These are phyloP conservation scores for Pseudogymnoascus sp. DNA, from an alignment of 2,329 filamentous ascomycete genomes.

Conservation along the genomic window DNA sequence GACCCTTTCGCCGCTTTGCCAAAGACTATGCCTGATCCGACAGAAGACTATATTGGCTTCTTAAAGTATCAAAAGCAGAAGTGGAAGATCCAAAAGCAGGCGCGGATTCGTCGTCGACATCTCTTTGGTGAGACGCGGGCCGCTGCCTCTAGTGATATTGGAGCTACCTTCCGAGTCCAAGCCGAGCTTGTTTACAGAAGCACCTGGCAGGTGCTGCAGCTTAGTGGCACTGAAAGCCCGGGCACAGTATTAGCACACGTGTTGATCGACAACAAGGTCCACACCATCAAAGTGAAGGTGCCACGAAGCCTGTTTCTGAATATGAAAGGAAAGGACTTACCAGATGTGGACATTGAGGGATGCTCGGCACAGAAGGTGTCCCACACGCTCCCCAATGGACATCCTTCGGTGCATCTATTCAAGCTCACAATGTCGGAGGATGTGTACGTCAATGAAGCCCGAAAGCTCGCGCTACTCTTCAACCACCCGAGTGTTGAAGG, in stretches of 20 bases:
- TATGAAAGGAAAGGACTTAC: constrained; percentile 77
- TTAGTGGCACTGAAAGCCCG: constrained; percentile 73
- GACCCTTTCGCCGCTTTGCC: constrained; percentile 82
- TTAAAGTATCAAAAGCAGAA: constrained; percentile 95
- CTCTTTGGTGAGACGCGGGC: constrained; percentile 80
- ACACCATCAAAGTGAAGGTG: constrained; percentile 81
- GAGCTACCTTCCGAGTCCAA: constrained; percentile 78
- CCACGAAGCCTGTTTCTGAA: constrained; percentile 88
- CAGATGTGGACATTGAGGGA: constrained; percentile 77
- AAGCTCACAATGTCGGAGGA: constrained; percentile 87
- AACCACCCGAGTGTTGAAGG: constrained; percentile 93
- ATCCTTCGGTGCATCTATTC: constrained; percentile 89
- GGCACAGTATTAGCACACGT: constrained; percentile 86
- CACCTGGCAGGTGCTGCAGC: constrained; percentile 91
- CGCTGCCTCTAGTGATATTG: constrained; percentile 58
- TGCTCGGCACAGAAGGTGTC: constrained; percentile 90
- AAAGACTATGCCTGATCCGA: constrained; percentile 74
- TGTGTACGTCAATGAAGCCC: constrained; percentile 74
- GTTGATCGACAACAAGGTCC: constrained; percentile 87
- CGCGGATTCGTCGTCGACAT: constrained; percentile 76
- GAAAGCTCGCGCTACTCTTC: constrained; percentile 76
- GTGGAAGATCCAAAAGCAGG: constrained; percentile 96
- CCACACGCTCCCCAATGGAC: constrained; percentile 88
- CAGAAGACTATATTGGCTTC: constrained; percentile 81
- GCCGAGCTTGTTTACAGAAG: constrained; percentile 84